phyloP scores from a whole-genome alignment of 1,139 yeast species.

The Geotrichum citri-aurantii region DNA sequence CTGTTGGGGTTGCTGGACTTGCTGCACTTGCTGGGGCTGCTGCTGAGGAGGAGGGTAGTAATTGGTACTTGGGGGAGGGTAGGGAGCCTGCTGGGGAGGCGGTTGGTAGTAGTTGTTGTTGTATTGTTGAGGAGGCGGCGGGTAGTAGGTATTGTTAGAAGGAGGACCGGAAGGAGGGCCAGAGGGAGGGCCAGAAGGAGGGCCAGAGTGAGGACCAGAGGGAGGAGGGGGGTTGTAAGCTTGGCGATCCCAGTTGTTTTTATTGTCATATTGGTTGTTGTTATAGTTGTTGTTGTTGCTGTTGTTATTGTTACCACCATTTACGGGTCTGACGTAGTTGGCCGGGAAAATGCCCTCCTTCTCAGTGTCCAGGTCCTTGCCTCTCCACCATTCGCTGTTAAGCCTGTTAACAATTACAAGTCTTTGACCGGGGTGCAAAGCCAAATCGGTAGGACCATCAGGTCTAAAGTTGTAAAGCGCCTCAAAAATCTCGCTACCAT shows the following conservation, averaged over 20 bases:
- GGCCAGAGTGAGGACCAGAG: conserved; percentile 2
- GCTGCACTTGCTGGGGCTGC: conserved; percentile 16
- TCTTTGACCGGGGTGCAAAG: conserved; percentile 58
- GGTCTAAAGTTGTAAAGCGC: conserved; percentile 68
- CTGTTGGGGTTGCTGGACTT: conserved; percentile 17
- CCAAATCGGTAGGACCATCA: conserved; percentile 69
- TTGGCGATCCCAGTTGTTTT: neutral
- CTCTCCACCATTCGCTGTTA: conserved; percentile 91
- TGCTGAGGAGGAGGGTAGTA: conserved; percentile 20
- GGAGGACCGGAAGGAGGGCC: neutral
- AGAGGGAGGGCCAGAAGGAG: conserved; percentile 1
- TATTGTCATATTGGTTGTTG: conserved; percentile 6
- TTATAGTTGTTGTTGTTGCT: conserved; percentile 3
- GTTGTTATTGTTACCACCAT: neutral
- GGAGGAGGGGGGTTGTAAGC: conserved; percentile 9
- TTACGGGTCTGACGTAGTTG: conserved; percentile 55
- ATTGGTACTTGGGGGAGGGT: conserved; percentile 19
- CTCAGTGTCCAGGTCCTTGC: conserved; percentile 47
- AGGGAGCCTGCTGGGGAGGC: conserved; percentile 19
- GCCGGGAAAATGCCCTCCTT: conserved; percentile 82
- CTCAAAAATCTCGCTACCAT: conserved; percentile 43
- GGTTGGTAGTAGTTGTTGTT: conserved; percentile 17
- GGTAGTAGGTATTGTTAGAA: neutral
- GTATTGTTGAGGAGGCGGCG: conserved; percentile 17
- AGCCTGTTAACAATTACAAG: conserved; percentile 65